Evolutionary conservation across 2,329 filamentous ascomycete species (phyloP), one percentile per base, ranked within the genome.

Genomic region (Fusarium odoratissimum): DNA sequence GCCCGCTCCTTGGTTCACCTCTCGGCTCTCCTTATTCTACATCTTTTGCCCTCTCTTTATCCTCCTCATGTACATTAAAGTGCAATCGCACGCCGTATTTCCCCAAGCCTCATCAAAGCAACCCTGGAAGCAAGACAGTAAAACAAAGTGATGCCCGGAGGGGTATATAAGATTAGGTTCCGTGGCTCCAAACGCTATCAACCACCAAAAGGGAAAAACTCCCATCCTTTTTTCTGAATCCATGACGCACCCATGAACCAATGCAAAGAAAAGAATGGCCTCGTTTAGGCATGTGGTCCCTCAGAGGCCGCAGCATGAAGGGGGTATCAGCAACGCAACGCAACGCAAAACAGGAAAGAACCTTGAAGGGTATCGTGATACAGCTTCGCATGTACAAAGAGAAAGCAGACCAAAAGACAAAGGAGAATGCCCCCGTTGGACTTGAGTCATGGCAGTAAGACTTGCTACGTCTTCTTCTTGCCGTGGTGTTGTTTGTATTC

Each of bases 401-500:
- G 51, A 31, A 75, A 75, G 44, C 64, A 68, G 56, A 54, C 41
- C 54, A 68, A 74, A 70, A 68, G 56, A 71, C 73, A 75, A 67
- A 74, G 62, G 61, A 66, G 72, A 72, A 56, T 68, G 72, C 70
- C 71, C 67, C 59, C 59, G 52, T 48, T 69, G 52, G 57, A 73
- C 71, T 45, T 52, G 30, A 63, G 59, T 73, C 67, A 70, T 71
- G 75, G 74, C 67, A 80, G 72, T 63, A 77, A 78, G 70, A 74
- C 77, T 69, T 71, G 75, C 79, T 82, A 82, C 31, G 75, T 73
- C 76, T 76, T 82, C 80, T 83, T 87, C 77, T 83, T 88, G 77
- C 81, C 82, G 73, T 87, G 84, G 71, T 89, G 87, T 55, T 85
- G 82, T 84, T 93, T 97, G 89, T 93, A 98, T 83, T 98, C 95